Percentiles rank a stretch among this genome's conserved stretches.
Evolutionary conservation across 1,139 yeast species (phyloP).

Genomic region (Taiozyma onychis): DNA sequence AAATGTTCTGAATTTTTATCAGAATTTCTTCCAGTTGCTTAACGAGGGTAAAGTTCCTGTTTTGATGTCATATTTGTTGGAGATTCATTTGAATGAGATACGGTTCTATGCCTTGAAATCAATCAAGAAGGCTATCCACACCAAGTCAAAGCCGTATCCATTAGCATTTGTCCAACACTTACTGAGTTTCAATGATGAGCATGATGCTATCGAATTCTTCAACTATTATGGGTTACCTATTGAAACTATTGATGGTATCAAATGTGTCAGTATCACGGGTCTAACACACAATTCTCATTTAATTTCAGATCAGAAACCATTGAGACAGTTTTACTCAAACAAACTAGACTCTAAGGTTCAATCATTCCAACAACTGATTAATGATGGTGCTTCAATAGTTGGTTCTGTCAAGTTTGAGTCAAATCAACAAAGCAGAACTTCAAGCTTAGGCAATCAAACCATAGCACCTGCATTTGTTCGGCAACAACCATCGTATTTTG

Average conservation of each 20-base stretch:
- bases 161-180: constrained; percentile 40
- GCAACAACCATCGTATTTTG: neutral
- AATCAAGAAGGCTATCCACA: constrained; percentile 63
- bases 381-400: constrained; percentile 25
- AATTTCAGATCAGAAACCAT: constrained; percentile 38
- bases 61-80: constrained; percentile 68
- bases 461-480: neutral
- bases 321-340: constrained; percentile 50
- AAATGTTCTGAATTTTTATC: constrained; percentile 58
- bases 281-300: constrained; percentile 42
- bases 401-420: constrained; percentile 21
- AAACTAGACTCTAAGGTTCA: constrained; percentile 44
- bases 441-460: neutral
- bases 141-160: constrained; percentile 62
- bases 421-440: neutral
- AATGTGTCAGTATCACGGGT: constrained; percentile 52
- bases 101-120: constrained; percentile 71
- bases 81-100: constrained; percentile 74
- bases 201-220: constrained; percentile 52
- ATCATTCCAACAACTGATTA: constrained; percentile 26
- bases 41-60: constrained; percentile 56
- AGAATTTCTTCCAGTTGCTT: constrained; percentile 53
- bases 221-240: constrained; percentile 58
- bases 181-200: constrained; percentile 61
- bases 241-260: constrained; percentile 33